Percentiles rank a stretch among this genome's conserved stretches.
phyloP scores from a whole-genome alignment of 2,329 filamentous ascomycete species.

The Neonectria faginata region DNA sequence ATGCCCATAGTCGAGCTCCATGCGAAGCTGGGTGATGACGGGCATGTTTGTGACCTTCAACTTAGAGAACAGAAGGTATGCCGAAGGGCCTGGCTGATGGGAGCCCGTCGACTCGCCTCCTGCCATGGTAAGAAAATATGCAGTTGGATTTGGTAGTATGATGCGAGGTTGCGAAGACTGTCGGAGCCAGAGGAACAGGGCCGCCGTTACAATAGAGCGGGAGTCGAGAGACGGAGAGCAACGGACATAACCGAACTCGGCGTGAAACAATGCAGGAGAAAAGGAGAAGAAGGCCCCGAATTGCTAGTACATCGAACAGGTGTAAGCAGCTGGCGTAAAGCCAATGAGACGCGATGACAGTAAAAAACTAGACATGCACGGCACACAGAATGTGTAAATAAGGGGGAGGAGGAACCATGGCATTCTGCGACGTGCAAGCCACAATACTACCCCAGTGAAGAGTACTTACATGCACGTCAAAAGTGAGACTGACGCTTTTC shows the following conservation, averaged over 20 bases:
- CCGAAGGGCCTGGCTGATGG: not conserved
- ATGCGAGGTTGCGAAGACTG: not conserved
- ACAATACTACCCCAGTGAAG: not conserved
- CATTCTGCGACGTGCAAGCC: not conserved
- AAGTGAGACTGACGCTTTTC: not conserved
- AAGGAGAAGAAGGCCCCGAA: not conserved
- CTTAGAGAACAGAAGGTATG: slow-evolving; percentile 18
- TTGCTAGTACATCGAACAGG: too few relatives aligned
- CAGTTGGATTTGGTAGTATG: too few relatives aligned
- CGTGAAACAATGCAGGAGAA: not conserved
- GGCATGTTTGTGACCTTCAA: slow-evolving; percentile 28
- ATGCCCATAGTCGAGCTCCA: slow-evolving; percentile 34
- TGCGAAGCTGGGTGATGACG: slow-evolving; percentile 32
- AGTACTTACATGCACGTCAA: not conserved
- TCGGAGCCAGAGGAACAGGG: not conserved
- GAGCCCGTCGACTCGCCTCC: not conserved
- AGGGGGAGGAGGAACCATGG: not conserved
- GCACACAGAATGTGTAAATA: not conserved
- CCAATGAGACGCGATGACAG: not conserved
- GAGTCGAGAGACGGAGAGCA: not conserved
- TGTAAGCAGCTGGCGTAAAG: not conserved
- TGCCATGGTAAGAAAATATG: not conserved
- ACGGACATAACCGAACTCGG: not conserved
- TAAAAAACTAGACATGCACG: not conserved
- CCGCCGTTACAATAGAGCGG: not conserved